Evolutionary conservation across 768 basidiomycete species (phyloP).

Genomic region (Podaxis carcinomalis): DNA sequence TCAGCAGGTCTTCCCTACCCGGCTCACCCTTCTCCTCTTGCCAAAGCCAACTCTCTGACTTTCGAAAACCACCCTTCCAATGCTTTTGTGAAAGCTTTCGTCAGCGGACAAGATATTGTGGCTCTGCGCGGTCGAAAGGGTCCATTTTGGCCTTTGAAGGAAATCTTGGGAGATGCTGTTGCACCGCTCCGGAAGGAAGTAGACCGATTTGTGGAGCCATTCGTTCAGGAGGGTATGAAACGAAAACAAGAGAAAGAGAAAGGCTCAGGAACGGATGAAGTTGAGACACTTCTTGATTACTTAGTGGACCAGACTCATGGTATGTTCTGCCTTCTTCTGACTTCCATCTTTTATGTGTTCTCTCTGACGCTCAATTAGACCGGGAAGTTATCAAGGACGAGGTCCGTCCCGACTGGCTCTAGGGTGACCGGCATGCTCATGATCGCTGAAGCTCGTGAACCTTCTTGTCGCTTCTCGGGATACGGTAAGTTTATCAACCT

Average conservation of each 20-base stretch:
- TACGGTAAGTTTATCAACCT: constrained; percentile 30
- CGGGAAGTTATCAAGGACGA: constrained; percentile 37
- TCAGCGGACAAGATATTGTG: constrained; percentile 30
- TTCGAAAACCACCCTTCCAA: constrained; percentile 19
- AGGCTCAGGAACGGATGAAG: constrained; percentile 25
- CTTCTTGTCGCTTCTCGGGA: constrained; percentile 56
- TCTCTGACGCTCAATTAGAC: constrained; percentile 15
- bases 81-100: constrained; percentile 44
- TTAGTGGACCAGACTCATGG: constrained; percentile 50
- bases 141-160: constrained; percentile 43
- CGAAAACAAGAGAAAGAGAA: constrained; percentile 22
- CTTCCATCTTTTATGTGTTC: not conserved
- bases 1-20: constrained; percentile 48
- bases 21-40: constrained; percentile 11
- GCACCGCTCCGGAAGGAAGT: constrained; percentile 39
- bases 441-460: constrained; percentile 29
- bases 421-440: not conserved
- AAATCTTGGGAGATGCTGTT: constrained; percentile 48
- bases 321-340: constrained; percentile 15
- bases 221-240: constrained; percentile 41
- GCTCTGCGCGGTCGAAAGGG: constrained; percentile 8
- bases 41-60: constrained; percentile 1
- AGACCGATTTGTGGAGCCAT: constrained; percentile 44
- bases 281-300: constrained; percentile 43
- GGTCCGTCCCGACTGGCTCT: not conserved